Base-by-base conservation (phyloP, 2,329 filamentous ascomycete genomes). In the Pseudogymnoascus sp. region DNA sequence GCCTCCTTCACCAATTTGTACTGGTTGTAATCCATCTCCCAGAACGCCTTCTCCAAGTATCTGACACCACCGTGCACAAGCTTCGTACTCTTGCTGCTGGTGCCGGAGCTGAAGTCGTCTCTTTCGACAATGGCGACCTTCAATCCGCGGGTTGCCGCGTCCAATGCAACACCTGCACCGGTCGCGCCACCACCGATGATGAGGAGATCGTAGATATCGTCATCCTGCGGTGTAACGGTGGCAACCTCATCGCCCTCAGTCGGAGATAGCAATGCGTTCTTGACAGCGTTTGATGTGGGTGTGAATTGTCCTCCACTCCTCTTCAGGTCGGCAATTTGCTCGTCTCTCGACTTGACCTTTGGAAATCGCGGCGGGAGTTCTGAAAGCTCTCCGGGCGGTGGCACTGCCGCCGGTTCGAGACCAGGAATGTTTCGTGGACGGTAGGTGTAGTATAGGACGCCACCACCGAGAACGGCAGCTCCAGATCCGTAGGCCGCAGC, bases 391-490 rank as follows among this genome's bases (percentile, higher is more conserved):
- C 85, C 85, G 2, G 88, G 88, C 15, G 88, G 88, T 36, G 87
- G 86, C 1, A 90, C 88, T 3, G 82, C 84, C 3, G 88, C 82
- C 10, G 83, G 82, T 66, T 89, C 86, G 66, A 81, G 82, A 60
- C 88, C 88, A 55, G 88, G 88, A 64, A 91, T 88, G 72, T 89
- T 85, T 69, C 86, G 82, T 10, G 88, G 88, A 38, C 87, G 84
- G 74, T 89, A 89, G 66, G 77, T 73, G 63, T 79, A 75, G 72
- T 84, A 84, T 62, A 84, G 75, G 33, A 75, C 74, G 61, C 77
- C 77, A 60, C 77, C 78, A 65, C 77, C 78, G 48, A 77, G 72
- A 42, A 73, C 72, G 64, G 77, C 76, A 42, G 77, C 80, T 63
- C 75, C 79, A 17, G 80, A 74, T 58, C 78, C 78, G 71, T 83